These are phyloP conservation scores for Skeletonema potamos DNA, from an alignment of 108 stramenopile species.

Conservation along the genomic window DNA sequence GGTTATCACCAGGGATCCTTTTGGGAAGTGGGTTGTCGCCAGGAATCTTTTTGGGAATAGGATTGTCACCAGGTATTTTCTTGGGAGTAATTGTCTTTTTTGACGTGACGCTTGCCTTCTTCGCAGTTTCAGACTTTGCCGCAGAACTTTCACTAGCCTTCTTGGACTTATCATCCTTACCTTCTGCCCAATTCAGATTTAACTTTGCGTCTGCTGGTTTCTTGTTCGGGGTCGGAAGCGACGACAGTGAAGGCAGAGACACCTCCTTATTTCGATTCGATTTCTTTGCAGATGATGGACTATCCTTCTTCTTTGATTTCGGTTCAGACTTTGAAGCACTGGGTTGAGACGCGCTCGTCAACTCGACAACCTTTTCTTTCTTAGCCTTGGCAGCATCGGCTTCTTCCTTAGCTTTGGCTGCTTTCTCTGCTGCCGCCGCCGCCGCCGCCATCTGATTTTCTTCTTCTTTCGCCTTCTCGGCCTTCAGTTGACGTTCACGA, in stretches of 20 bases:
- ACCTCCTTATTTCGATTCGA: constrained; percentile 15
- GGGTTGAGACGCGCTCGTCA: constrained; percentile 6
- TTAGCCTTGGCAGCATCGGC: constrained; percentile 23
- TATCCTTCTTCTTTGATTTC: constrained; percentile 34
- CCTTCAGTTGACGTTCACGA: constrained; percentile 75
- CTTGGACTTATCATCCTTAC: constrained; percentile 21
- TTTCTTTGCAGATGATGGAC: background rate
- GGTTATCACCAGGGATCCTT: constrained; percentile 25
- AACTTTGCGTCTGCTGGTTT: constrained; percentile 14
- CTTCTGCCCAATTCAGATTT: constrained; percentile 23
- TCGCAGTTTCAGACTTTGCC: constrained; percentile 11
- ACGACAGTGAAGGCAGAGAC: constrained; percentile 1
- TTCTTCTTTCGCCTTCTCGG: constrained; percentile 68
- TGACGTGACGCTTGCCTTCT: constrained; percentile 7
- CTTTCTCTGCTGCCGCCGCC: constrained; percentile 44
- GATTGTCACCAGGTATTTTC: constrained; percentile 29
- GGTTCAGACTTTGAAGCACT: constrained; percentile 21
- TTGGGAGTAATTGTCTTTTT: constrained; percentile 6
- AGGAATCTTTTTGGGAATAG: constrained; percentile 22
- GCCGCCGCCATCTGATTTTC: constrained; percentile 60
- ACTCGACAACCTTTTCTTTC: constrained; percentile 29
- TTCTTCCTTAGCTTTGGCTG: constrained; percentile 53
- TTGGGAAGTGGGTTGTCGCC: constrained; percentile 16
- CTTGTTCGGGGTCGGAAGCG: constrained; percentile 6
- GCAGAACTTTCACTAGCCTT: constrained; percentile 15